These are phyloP conservation scores for Chrysoporthe deuterocubensis DNA, from an alignment of 2,329 filamentous ascomycete species.

Conservation along the genomic window DNA sequence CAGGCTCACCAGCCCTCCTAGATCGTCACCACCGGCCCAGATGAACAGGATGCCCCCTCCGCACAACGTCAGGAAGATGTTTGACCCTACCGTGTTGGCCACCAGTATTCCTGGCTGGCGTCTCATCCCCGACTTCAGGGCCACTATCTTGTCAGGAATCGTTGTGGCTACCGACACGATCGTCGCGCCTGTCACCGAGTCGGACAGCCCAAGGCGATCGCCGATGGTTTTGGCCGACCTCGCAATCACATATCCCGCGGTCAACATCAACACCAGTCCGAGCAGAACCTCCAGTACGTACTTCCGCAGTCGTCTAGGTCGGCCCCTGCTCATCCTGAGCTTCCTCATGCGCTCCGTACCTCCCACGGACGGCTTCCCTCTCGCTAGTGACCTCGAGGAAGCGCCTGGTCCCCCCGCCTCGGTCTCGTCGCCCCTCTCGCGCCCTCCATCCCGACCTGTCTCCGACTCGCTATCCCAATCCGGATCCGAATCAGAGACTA, in stretches of 20 bases:
- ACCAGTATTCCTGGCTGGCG: slow-evolving; percentile 53
- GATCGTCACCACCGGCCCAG: slow-evolving; percentile 33
- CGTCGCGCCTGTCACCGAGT: slow-evolving; percentile 50
- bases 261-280: slow-evolving; percentile 47
- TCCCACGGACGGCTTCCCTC: slow-evolving; percentile 9
- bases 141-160: slow-evolving; percentile 56
- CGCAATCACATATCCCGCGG: slow-evolving; percentile 54
- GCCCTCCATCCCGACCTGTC: neutral
- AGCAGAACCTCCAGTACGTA: slow-evolving; percentile 43
- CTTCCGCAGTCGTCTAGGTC: slow-evolving; percentile 21
- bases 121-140: slow-evolving; percentile 49
- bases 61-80: slow-evolving; percentile 57
- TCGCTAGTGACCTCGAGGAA: neutral
- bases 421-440: neutral
- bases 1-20: slow-evolving; percentile 31
- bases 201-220: slow-evolving; percentile 46
- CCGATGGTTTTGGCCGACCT: slow-evolving; percentile 47
- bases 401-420: neutral
- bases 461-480: neutral
- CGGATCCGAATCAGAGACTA: neutral
- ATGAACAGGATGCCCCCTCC: slow-evolving; percentile 42
- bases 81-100: slow-evolving; percentile 55
- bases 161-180: slow-evolving; percentile 55
- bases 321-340: neutral
- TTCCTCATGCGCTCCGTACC: neutral